Evolutionary conservation across 805 yeast genomes (phyloP), one percentile per base, ranked within the genome.

Genomic region (Lipomyces starkeyi): DNA sequence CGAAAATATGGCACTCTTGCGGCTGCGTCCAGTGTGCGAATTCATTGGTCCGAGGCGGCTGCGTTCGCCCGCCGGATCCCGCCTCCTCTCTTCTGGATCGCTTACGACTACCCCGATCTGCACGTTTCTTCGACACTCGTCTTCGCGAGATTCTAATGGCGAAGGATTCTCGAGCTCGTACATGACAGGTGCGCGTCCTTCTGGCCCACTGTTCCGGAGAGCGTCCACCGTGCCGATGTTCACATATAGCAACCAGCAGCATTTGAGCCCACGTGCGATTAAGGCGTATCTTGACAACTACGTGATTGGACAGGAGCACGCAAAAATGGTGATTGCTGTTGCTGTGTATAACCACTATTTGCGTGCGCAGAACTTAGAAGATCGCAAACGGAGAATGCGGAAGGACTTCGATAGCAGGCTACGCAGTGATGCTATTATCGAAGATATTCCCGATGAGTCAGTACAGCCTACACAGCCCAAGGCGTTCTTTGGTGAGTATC

Each of bases 321-420:
- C 87, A 29, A 86, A 86, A 74, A 84, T 83, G 72, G 84, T 86
- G n/a, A 79, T 86, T 75, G 82, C 88, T 49, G 90, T 86, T 9
- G 88, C 88, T 0, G 87, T 86, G 0, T 86, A 83, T 72, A 86
- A 87, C 65, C 90, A 86, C 73, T 85, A 85, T 67, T 70, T 86
- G 54, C 78, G 88, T 64, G 68, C 69, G 27, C 71, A 65, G 58
- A 60, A 34, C 20, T n/a, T 52, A n/a, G 71, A 66, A 13, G 71
- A 65, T 17, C 57, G 61, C 34, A 68, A 61, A 49, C 14, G 34
- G 14, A 32, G 62, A 29, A 40, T 59, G 52, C 37, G 69, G 11
- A 58, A 54, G 52, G 66, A 65, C 34, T 47, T 68, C 13, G 64
- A 64, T 40, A 60, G 25, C 17, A 58, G 66, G 22, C 29, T 68